Conservation (phyloP, 2,329 filamentous ascomycete genomes). For the Trichoderma atrobrunneum region DNA sequence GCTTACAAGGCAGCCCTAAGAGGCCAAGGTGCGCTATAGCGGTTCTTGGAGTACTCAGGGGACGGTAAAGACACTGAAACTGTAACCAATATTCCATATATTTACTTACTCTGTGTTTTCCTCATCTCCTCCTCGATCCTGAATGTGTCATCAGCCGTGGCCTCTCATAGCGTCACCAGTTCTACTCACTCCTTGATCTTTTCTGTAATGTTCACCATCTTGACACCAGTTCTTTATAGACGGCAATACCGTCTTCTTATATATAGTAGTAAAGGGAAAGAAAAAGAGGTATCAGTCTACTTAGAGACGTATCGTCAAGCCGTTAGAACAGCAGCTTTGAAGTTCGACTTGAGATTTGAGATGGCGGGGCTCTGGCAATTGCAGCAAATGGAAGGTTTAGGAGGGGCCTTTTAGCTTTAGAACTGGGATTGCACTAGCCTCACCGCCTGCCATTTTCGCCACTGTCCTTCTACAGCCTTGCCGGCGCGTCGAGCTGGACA, state of each 20-base stretch:
- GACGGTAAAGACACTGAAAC: background rate
- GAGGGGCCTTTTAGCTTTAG: background rate
- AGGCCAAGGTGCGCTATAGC: background rate
- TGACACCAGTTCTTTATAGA: constrained; percentile 37
- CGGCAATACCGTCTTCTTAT: constrained; percentile 29
- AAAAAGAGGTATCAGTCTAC: background rate
- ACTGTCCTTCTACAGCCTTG: constrained; percentile 24
- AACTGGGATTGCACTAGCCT: constrained; percentile 10
- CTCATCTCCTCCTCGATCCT: constrained; percentile 99
- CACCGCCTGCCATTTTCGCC: constrained; percentile 31
- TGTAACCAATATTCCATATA: background rate
- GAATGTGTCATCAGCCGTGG: constrained; percentile 25
- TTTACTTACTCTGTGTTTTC: constrained; percentile 85
- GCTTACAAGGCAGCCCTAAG: background rate
- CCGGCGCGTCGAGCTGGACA: constrained; percentile 19
- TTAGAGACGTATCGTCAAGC: background rate
- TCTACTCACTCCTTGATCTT: constrained; percentile 94
- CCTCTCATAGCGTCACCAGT: background rate
- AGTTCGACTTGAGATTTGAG: background rate
- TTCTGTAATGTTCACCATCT: constrained; percentile 99
- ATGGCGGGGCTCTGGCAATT: constrained; percentile 10
- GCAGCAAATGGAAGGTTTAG: background rate
- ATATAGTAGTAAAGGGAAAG: background rate
- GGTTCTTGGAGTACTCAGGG: background rate
- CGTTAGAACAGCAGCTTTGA: background rate